Percentiles rank a stretch among this genome's conserved stretches.
Evolutionary conservation across 495 filamentous ascomycete species (phyloP).

Genomic region (Annulohypoxylon maeteangense): DNA sequence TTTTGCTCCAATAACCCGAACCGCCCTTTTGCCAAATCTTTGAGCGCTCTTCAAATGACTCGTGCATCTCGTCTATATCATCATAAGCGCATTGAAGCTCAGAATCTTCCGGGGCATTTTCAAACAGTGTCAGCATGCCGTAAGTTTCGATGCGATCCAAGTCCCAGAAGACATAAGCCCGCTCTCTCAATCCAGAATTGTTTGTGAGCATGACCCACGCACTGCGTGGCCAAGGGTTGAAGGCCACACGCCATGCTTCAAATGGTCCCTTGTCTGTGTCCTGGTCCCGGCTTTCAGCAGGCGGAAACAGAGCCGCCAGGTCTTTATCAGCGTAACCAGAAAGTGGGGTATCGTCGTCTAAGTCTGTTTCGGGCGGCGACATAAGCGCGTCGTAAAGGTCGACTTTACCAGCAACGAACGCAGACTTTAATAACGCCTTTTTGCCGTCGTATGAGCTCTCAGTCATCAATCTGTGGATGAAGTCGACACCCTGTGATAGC

Average conservation of each 20-base stretch:
- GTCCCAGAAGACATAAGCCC: conserved; percentile 34
- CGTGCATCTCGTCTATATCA: conserved; percentile 17
- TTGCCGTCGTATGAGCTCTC: conserved; percentile 33
- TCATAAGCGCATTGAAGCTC: conserved; percentile 19
- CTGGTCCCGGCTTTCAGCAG: conserved; percentile 22
- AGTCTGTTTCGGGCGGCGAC: conserved; percentile 13
- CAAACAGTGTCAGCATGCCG: conserved; percentile 24
- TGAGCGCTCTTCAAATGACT: conserved; percentile 32
- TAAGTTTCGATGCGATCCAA: conserved; percentile 25
- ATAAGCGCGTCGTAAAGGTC: conserved; percentile 26
- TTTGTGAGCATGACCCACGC: conserved; percentile 26
- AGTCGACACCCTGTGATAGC: conserved; percentile 29
- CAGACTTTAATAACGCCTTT: conserved; percentile 32
- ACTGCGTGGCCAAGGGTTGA: conserved; percentile 12
- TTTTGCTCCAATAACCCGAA: conserved; percentile 31
- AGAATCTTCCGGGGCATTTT: conserved; percentile 25
- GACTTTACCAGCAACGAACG: conserved; percentile 19
- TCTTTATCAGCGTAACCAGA: conserved; percentile 20
- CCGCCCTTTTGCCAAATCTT: conserved; percentile 29
- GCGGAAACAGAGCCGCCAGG: conserved; percentile 22
- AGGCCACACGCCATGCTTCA: conserved; percentile 35
- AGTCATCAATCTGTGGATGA: conserved; percentile 24
- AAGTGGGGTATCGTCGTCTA: conserved; percentile 13
- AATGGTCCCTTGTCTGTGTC: conserved; percentile 29
- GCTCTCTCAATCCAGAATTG: conserved; percentile 26